Conservation (phyloP, 129 eudicot genomes). For the Silybum marianum region DNA sequence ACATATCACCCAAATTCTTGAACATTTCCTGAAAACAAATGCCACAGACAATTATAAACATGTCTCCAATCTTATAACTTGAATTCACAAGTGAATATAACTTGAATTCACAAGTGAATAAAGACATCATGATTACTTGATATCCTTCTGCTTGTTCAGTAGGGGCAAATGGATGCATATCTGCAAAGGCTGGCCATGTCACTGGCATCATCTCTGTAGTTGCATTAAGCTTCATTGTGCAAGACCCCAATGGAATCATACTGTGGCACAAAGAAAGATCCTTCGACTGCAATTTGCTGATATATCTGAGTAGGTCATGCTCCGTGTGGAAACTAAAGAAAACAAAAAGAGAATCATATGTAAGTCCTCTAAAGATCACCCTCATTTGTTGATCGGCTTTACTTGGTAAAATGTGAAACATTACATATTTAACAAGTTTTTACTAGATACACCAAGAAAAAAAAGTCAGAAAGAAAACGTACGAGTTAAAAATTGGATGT, state of each 20-base stretch:
- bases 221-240: conserved; percentile 97
- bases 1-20: conserved; percentile 71
- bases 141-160: conserved; percentile 79
- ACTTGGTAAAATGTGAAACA: neutral
- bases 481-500: conserved; percentile 91
- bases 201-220: conserved; percentile 98
- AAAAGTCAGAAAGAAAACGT: conserved; percentile 30
- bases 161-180: conserved; percentile 94
- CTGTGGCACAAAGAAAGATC: conserved; percentile 98
- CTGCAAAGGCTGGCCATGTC: conserved; percentile 77
- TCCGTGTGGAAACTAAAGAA: conserved; percentile 83
- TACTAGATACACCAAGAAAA: neutral
- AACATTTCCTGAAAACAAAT: conserved; percentile 79
- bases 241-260: conserved; percentile 97
- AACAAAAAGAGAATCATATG: conserved; percentile 5
- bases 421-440: neutral
- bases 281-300: conserved; percentile 77
- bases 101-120: neutral
- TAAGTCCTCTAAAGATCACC: neutral
- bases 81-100: neutral
- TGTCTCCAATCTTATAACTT: neutral
- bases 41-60: neutral
- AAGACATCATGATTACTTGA: conserved; percentile 51
- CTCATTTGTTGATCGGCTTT: neutral
- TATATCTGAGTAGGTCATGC: conserved; percentile 94